phyloP scores from a whole-genome alignment of 331 rosid species.

The Malus hybrid region DNA sequence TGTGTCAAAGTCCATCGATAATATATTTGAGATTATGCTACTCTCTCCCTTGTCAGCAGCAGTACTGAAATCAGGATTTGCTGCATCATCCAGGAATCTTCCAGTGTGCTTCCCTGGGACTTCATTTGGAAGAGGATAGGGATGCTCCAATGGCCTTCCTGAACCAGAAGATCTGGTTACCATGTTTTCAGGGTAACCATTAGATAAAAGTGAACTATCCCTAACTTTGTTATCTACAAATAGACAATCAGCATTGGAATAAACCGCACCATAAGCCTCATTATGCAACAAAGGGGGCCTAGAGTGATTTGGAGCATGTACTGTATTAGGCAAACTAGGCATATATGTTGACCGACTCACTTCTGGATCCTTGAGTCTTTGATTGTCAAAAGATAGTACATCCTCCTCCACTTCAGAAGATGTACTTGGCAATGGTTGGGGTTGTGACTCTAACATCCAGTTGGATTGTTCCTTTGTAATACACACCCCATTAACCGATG shows the following conservation, averaged over 20 bases:
- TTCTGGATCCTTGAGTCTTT: constrained; percentile 80
- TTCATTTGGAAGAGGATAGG: constrained; percentile 37
- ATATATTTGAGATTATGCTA: constrained; percentile 84
- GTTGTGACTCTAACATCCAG: constrained; percentile 37
- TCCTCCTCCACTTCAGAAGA: constrained; percentile 67
- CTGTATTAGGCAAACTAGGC: constrained; percentile 32
- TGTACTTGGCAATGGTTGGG: constrained; percentile 17
- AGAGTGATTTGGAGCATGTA: constrained; percentile 27
- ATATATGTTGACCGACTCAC: constrained; percentile 41
- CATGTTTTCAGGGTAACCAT: constrained; percentile 44
- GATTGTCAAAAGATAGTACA: constrained; percentile 55
- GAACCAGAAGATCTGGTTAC: constrained; percentile 34
- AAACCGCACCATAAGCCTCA: constrained; percentile 25
- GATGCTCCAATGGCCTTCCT: constrained; percentile 22
- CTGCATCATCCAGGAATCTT: constrained; percentile 38
- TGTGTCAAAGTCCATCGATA: constrained; percentile 66
- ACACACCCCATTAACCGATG: constrained; percentile 22
- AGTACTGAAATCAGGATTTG: constrained; percentile 28
- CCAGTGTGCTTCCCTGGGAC: constrained; percentile 32
- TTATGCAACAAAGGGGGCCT: constrained; percentile 31
- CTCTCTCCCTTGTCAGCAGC: constrained; percentile 67
- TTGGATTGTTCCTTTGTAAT: constrained; percentile 35
- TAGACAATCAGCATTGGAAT: constrained; percentile 32
- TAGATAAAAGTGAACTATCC: constrained; percentile 31
- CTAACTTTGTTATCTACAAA: constrained; percentile 28